A percentile compares a stretch with the other conserved stretches of the same genome.
These are phyloP conservation scores for Neostapfia colusana DNA, from an alignment of 176 grass and related monocot genomes.

Conservation along the genomic window DNA sequence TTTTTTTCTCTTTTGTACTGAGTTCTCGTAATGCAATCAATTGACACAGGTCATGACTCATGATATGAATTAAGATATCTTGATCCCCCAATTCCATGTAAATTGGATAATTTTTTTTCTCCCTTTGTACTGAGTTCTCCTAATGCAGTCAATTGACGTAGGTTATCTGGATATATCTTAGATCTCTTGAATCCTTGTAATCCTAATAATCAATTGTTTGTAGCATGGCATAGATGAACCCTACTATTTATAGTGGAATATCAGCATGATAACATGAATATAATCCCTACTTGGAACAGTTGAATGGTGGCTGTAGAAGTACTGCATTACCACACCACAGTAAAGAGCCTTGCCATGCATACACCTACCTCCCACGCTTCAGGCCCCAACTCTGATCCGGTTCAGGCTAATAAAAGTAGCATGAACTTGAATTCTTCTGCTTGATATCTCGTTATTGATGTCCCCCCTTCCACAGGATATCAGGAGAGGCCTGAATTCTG, in stretches of 20 bases:
- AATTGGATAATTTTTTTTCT: not conserved
- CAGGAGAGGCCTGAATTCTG: constrained; percentile 94
- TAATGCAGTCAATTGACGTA: not conserved
- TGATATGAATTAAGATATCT: not conserved
- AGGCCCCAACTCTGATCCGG: not conserved
- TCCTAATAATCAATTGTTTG: not conserved
- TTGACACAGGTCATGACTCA: not conserved
- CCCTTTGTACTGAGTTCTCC: not conserved
- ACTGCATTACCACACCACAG: not conserved
- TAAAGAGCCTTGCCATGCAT: not conserved
- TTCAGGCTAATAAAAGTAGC: not conserved
- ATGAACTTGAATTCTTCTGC: constrained; percentile 17
- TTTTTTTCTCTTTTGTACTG: not conserved
- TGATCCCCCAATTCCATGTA: not conserved
- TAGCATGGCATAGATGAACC: not conserved
- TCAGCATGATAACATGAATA: not conserved
- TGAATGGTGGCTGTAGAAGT: not conserved
- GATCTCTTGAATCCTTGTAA: not conserved
- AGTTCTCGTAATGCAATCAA: not conserved
- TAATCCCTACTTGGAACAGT: not conserved
- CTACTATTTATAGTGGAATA: not conserved
- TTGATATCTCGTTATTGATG: not conserved
- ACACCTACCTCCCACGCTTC: constrained; percentile 4
- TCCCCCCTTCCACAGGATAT: constrained; percentile 64
- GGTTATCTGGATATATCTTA: not conserved